phyloP scores from a whole-genome alignment of 2,329 filamentous ascomycete genomes.

The Claviceps digitariae region DNA sequence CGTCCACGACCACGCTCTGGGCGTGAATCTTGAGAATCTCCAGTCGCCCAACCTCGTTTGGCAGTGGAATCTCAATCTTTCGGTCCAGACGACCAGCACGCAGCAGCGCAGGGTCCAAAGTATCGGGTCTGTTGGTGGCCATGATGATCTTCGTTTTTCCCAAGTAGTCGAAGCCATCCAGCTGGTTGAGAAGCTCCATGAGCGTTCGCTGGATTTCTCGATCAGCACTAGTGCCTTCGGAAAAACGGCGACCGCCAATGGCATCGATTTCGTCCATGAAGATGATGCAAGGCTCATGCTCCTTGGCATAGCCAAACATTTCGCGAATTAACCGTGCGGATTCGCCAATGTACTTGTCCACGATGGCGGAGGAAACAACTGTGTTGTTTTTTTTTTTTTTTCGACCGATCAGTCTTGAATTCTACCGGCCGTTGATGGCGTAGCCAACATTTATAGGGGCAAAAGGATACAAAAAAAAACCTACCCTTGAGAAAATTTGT shows the following conservation, averaged over 20 bases:
- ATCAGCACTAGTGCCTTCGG: slow-evolving; percentile 92
- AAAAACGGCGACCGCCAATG: slow-evolving; percentile 92
- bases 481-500: slow-evolving; percentile 96
- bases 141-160: slow-evolving; percentile 99
- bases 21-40: slow-evolving; percentile 99
- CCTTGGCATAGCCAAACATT: slow-evolving; percentile 99
- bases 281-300: slow-evolving; percentile 98
- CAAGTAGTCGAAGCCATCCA: slow-evolving; percentile 97
- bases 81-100: slow-evolving; percentile 87
- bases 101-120: slow-evolving; percentile 82
- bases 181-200: slow-evolving; percentile 97
- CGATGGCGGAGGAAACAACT: slow-evolving; percentile 98
- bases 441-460: not conserved
- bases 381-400: not conserved
- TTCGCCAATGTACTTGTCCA: slow-evolving; percentile 99
- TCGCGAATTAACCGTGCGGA: slow-evolving; percentile 93
- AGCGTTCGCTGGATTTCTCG: slow-evolving; percentile 95
- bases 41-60: slow-evolving; percentile 89
- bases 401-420: slow-evolving; percentile 9
- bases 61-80: slow-evolving; percentile 95
- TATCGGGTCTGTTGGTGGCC: slow-evolving; percentile 96
- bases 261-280: slow-evolving; percentile 99
- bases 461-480: slow-evolving; percentile 7
- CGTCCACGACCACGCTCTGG: slow-evolving; percentile 71
- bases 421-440: not conserved